These are phyloP conservation scores for Chrysosphaeria jannelii DNA, from an alignment of 2,329 filamentous ascomycete species.

Conservation along the genomic window DNA sequence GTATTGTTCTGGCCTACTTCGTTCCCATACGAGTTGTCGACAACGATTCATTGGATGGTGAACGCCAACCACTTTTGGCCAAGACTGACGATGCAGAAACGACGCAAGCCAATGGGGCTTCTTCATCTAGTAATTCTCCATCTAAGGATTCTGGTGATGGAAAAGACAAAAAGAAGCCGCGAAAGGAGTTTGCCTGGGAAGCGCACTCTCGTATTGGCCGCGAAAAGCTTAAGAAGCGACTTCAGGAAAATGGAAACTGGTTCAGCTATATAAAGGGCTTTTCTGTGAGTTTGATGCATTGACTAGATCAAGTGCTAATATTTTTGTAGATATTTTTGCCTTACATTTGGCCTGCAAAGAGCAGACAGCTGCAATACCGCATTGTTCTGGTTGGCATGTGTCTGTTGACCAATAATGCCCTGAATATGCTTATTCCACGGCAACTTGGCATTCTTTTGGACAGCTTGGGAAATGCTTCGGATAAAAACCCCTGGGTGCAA, in stretches of 20 bases:
- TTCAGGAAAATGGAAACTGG: constrained; percentile 51
- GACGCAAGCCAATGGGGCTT: too few relatives aligned
- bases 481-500: constrained; percentile 19
- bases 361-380: constrained; percentile 33
- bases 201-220: constrained; percentile 19
- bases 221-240: constrained; percentile 31
- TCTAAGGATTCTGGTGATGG: too few relatives aligned
- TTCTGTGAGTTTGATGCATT: constrained; percentile 11
- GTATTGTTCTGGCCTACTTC: constrained; percentile 10
- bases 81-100: too few relatives aligned
- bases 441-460: constrained; percentile 58
- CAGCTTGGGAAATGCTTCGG: constrained; percentile 21
- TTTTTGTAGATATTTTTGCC: constrained; percentile 35
- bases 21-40: too few relatives aligned
- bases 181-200: constrained; percentile 22
- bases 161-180: constrained; percentile 7
- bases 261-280: constrained; percentile 49
- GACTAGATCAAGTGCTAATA: constrained; percentile 1
- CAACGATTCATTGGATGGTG: too few relatives aligned
- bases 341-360: constrained; percentile 46
- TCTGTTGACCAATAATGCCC: constrained; percentile 35
- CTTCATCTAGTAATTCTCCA: too few relatives aligned
- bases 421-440: constrained; percentile 53
- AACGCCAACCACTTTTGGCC: too few relatives aligned
- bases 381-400: constrained; percentile 35